Conservation (phyloP, 306 rosid species). For the Cercis canadensis region DNA sequence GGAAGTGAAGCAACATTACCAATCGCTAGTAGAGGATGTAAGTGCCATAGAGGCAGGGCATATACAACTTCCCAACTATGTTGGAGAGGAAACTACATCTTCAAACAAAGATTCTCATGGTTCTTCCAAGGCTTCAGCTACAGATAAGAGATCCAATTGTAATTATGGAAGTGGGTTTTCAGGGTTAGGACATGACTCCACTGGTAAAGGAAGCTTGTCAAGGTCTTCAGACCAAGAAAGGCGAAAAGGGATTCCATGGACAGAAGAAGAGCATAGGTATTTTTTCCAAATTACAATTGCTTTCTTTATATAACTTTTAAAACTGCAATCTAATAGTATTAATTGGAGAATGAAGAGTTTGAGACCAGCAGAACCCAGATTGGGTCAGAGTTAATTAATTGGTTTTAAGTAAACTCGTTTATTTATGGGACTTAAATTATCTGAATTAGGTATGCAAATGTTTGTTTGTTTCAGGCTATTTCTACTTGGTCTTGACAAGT, state of each 20-base stretch:
- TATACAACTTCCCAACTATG: constrained; percentile 67
- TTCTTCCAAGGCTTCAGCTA: constrained; percentile 56
- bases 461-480: constrained; percentile 62
- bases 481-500: constrained; percentile 94
- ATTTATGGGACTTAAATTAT: neutral
- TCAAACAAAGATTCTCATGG: constrained; percentile 63
- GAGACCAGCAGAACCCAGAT: neutral
- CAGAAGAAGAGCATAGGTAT: constrained; percentile 99
- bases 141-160: constrained; percentile 73
- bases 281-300: constrained; percentile 25
- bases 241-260: constrained; percentile 96
- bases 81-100: constrained; percentile 55
- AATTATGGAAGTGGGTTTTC: constrained; percentile 73
- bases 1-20: constrained; percentile 79
- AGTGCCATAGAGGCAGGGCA: constrained; percentile 80
- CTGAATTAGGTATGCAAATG: constrained; percentile 9
- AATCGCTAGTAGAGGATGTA: constrained; percentile 74
- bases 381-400: neutral
- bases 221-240: constrained; percentile 93
- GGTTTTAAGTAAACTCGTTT: neutral
- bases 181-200: constrained; percentile 64
- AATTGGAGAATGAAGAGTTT: constrained; percentile 9
- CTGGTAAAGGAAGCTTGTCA: constrained; percentile 77
- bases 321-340: neutral
- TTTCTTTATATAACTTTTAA: neutral